phyloP scores from a whole-genome alignment of 305 asterid species.

The Salvia sclarea region DNA sequence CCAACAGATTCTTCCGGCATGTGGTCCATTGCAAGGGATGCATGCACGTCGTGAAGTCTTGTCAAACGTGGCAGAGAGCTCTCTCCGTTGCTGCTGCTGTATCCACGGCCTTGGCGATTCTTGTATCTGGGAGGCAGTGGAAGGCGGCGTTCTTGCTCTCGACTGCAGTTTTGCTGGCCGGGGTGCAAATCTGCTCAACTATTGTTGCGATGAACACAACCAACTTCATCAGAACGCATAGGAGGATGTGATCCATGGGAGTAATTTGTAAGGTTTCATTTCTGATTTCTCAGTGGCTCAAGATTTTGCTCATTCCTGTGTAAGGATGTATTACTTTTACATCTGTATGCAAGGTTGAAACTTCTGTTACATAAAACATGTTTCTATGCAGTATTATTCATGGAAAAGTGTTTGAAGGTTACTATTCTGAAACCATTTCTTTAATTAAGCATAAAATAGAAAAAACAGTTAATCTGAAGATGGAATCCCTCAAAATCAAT shows the following conservation, averaged over 20 bases:
- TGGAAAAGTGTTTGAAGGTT: neutral
- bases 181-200: constrained; percentile 61
- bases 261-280: constrained; percentile 22
- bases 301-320: constrained; percentile 7
- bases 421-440: neutral
- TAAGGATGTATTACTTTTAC: constrained; percentile 5
- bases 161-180: constrained; percentile 61
- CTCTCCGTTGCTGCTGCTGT: constrained; percentile 58
- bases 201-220: constrained; percentile 67
- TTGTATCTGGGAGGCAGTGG: constrained; percentile 78
- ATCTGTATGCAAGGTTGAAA: neutral
- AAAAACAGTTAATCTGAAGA: neutral
- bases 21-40: constrained; percentile 78
- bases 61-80: constrained; percentile 57
- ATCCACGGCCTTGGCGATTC: constrained; percentile 73
- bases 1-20: constrained; percentile 81
- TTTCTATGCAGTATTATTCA: neutral
- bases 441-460: too few relatives aligned
- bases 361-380: neutral
- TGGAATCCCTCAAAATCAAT: constrained; percentile 10
- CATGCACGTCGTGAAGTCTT: constrained; percentile 49
- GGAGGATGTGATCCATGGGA: constrained; percentile 55
- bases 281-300: neutral
- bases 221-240: constrained; percentile 83
- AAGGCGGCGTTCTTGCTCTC: constrained; percentile 56